Evolutionary conservation across 495 filamentous ascomycete genomes (phyloP).

Genomic region (Aspergillus diversus): DNA sequence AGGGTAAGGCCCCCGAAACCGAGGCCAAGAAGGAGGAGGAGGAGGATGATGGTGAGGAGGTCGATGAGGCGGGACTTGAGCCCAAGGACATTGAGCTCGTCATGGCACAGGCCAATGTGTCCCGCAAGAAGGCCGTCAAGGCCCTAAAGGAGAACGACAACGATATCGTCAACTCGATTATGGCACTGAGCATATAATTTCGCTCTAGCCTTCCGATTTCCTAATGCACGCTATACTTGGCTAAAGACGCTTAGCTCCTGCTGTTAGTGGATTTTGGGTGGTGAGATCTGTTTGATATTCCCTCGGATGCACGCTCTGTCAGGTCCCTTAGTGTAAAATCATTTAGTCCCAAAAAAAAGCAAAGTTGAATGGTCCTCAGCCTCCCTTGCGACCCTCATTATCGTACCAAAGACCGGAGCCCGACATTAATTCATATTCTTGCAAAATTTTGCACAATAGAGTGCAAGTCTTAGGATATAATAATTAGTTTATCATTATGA

Average conservation of each 20-base stretch:
- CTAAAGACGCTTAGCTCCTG: conserved; percentile 27
- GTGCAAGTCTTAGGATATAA: neutral
- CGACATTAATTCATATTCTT: too few species aligned
- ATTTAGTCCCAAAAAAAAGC: conserved; percentile 42
- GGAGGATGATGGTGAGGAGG: conserved; percentile 94
- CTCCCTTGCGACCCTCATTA: conserved; percentile 12
- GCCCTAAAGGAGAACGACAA: conserved; percentile 98
- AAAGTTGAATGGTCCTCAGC: conserved; percentile 37
- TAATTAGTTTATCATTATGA: neutral
- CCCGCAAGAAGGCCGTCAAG: conserved; percentile 97
- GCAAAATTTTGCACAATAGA: neutral
- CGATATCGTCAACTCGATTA: conserved; percentile 99
- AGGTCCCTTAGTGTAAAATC: conserved; percentile 47
- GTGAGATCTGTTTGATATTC: conserved; percentile 34
- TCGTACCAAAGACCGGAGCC: neutral
- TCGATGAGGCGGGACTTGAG: conserved; percentile 91
- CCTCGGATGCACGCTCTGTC: conserved; percentile 27
- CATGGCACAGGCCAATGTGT: conserved; percentile 96
- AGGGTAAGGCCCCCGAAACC: conserved; percentile 74
- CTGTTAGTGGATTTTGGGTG: conserved; percentile 38
- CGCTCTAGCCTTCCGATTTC: conserved; percentile 1
- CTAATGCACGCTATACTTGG: conserved; percentile 27
- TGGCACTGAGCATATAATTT: conserved; percentile 93
- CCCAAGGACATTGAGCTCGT: conserved; percentile 99
- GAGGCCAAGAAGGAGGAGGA: conserved; percentile 84